Evolutionary conservation across 2,329 filamentous ascomycete species (phyloP), one percentile per base, ranked within the genome.

Genomic region (Cordyceps cicadae): DNA sequence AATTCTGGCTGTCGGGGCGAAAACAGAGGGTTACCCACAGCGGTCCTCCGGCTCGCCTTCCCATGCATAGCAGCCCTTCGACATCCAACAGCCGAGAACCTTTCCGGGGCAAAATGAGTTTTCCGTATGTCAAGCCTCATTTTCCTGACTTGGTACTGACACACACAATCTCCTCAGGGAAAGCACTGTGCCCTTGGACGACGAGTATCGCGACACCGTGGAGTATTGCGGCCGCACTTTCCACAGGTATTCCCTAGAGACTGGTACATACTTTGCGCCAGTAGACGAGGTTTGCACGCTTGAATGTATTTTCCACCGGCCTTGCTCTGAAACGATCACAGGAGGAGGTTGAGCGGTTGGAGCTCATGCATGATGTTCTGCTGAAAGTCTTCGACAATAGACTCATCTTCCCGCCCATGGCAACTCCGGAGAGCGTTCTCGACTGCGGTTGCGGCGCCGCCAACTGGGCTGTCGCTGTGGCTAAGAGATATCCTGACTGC

Each of bases 371-470:
- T 69, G 74, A 76, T 49, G 79, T 89, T 21, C 80, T 90, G 64
- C 79, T 76, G 63, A 79, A 74, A 65, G 75, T 88, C 57, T 90
- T 91, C 69, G 86, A 90, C 64, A 75, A 81, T 62, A 80, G 84
- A 65, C 76, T 89, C 29, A 81, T 91, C 67, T 89, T 91, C 63
- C 87, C 88, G n/a, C 86, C 86, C 6, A 75, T 90, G 54, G 73
- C 70, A 50, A 75, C 77, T 32, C 81, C 82, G 26, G 75, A 76
- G 65, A 81, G 80, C 67, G 80, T 91, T 48, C 77, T 92, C 32
- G 88, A 92, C 62, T 90, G 87, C 66, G 88, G 88, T 0, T 88
- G 84, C 71, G 88, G 88, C 46, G 79, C 84, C n/a, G 87, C 80
- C 46, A 78, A 83, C 53, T 92, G 88, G 88, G 87, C 87, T 24